Evolutionary conservation across 2,329 filamentous ascomycete species (phyloP), one percentile per base, ranked within the genome.

Genomic region (Chrysoporthe cubensis): DNA sequence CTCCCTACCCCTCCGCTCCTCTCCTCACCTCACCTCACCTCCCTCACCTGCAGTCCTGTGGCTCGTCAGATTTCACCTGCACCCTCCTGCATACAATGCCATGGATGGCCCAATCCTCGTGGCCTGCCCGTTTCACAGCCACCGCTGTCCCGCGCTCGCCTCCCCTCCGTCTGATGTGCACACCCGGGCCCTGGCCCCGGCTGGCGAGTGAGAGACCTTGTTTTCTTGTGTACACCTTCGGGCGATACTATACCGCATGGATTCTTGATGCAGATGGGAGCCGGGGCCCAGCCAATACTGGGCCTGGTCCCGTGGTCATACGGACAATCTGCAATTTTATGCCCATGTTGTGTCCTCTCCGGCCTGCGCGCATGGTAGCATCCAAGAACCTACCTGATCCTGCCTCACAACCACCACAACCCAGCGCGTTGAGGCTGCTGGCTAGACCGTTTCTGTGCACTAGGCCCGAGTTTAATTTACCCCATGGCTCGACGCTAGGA

Each of bases 61-160:
- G 65, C 62, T 60, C 68, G 65, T 70, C 66, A 70, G 40, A 66
- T 66, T 42, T 67, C 62, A 70, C 68, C 54, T 64, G 66, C 68
- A 43, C 60, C 34, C 54, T 68, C 44, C 42, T 68, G 66, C 68
- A 66, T 68, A 61, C 60, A 58, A 62, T 69, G 52, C 57, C 66
- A 62, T 46, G 50, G 43, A 61, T 37, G 42, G 57, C 11, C 65
- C 57, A 65, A 58, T 61, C 68, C 62, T 65, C 62, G n/a, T 64
- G 52, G 43, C n/a, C 56, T 48, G 42, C 54, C 60, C 40, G 32
- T 44, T 62, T 32, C 43, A 63, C 58, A 63, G 57, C 58, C 60
- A 57, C 42, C 44, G 32, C 44, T 52, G 58, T 65, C 21, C 63
- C 66, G 52, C 54, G 32, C 58, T 43, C 59, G 57, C 64, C 44